Evolutionary conservation across 2,329 filamentous ascomycete genomes (phyloP).

Genomic region (Berkeleyomyces rouxiae): DNA sequence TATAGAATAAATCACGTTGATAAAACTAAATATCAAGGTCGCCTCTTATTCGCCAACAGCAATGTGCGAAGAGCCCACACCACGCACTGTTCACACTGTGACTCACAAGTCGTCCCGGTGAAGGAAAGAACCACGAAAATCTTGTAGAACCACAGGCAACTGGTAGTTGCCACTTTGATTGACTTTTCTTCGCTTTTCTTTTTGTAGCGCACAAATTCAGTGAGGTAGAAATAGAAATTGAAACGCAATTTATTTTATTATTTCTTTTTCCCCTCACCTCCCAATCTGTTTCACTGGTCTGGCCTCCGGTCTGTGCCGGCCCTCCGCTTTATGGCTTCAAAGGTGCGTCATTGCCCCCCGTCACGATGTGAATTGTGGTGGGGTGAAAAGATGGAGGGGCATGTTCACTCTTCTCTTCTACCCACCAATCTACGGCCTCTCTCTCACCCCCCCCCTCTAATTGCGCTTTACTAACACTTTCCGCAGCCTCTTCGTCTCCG

Average conservation of each 20-base stretch:
- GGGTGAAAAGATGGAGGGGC: background rate
- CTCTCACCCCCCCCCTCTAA: background rate
- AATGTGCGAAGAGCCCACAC: background rate
- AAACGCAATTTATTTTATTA: background rate
- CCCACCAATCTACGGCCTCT: background rate
- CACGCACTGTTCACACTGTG: background rate
- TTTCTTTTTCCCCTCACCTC: background rate
- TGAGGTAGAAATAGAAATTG: background rate
- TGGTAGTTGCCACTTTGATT: no score
- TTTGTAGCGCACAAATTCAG: background rate
- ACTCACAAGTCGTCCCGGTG: background rate
- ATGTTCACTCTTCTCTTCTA: background rate
- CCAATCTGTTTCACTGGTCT: background rate
- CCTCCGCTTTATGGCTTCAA: background rate
- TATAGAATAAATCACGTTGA: background rate
- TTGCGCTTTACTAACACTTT: background rate
- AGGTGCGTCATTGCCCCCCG: background rate
- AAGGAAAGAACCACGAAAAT: no score
- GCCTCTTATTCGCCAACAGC: background rate
- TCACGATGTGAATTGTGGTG: background rate
- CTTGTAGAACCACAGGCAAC: background rate
- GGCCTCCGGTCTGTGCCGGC: background rate
- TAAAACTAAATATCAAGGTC: background rate
- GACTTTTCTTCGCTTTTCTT: background rate
- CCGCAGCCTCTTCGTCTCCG: conserved; percentile 1